phyloP scores from a whole-genome alignment of 345 rosid genomes.

The Ailanthus altissimus region DNA sequence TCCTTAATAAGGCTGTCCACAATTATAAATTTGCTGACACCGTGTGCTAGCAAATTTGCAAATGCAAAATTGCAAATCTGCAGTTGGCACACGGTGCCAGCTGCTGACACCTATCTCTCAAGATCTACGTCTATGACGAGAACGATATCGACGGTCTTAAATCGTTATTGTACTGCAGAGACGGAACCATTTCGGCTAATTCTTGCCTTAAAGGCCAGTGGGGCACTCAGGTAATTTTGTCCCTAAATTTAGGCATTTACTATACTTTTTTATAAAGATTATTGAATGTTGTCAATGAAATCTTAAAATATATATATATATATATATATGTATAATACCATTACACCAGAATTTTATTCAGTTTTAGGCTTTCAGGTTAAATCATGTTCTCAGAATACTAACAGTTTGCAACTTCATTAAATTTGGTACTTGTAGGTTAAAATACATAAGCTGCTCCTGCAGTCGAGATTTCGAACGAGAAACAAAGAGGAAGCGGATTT shows the following conservation, averaged over 20 bases:
- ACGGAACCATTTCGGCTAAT: constrained; percentile 52
- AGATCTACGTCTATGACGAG: constrained; percentile 88
- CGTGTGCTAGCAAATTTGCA: no score
- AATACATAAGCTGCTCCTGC: constrained; percentile 62
- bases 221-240: constrained; percentile 81
- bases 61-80: no score
- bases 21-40: no score
- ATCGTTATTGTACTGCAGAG: constrained; percentile 72
- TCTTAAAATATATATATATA: no score
- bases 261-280: background rate
- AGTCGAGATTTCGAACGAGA: constrained; percentile 70
- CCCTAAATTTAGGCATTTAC: background rate
- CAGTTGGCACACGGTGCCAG: no score
- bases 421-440: constrained; percentile 52
- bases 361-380: background rate
- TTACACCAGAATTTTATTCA: background rate
- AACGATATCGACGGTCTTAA: constrained; percentile 76
- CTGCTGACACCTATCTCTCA: constrained; percentile 59
- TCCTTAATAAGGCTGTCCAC: no score
- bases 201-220: constrained; percentile 89
- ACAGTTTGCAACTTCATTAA: background rate
- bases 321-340: no score
- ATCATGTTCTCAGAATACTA: background rate
- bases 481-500: constrained; percentile 85
- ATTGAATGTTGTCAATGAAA: background rate